Evolutionary conservation across 805 yeast species (phyloP), one percentile per base, ranked within the genome.

Genomic region (Ogataea paraovalis): DNA sequence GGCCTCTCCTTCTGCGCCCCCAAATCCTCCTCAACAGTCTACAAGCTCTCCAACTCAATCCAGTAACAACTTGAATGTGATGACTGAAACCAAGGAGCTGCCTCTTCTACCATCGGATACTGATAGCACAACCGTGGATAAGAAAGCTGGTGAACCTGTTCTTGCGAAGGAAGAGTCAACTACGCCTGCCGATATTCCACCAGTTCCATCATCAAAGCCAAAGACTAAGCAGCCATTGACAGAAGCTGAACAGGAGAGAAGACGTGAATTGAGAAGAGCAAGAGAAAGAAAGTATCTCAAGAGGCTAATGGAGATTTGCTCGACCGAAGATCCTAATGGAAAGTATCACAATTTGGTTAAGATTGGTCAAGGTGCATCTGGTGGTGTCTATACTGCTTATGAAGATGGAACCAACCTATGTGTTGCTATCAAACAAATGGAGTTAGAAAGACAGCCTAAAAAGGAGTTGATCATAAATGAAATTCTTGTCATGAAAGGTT

Each of bases 301-400:
- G 41, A 85, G 82, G 57, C 72, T 94, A 43, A 74, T 78, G 47
- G 79, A 82, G 36, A 91, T 91, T 42, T 92, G 97, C 60, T 76
- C 89, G 2, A 82, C 79, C 28, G 94, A 91, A 7, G 95, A 94
- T 67, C 99, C 99, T 12, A 78, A 81, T 28, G 72, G 72, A 45
- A 63, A 78, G 42, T 94, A 87, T 66, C 71, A 74, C 40, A 83
- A 82, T 60, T 73, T 92, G 52, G 75, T 79, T 34, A 91, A 92
- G 65, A 85, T 94, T 53, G 99, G 99, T 1, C 99, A 94, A 70
- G 99, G 99, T 61, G 99, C 99, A 0, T 85, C 95, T 14, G 99
- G 99, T 46, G 96, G 96, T 36, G 99, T 94, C 27, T 94, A 84
- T 60, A 88, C 94, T 27, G 97, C 97, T 0, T 79, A 83, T 57